Evolutionary conservation across 306 rosid species (phyloP).

Genomic region (Quercus rubra): DNA sequence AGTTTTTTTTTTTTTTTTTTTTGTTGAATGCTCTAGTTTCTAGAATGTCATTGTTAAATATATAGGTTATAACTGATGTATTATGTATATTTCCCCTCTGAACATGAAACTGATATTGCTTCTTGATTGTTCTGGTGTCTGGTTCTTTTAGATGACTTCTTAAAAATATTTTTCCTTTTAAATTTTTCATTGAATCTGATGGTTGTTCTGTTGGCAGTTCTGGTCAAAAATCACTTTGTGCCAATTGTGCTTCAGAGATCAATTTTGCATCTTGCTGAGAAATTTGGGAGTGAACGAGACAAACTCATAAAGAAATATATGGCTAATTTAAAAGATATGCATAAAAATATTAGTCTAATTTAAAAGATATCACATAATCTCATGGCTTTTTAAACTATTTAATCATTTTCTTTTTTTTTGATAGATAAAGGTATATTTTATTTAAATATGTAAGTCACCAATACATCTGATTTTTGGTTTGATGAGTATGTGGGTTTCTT

Average conservation of each 20-base stretch:
- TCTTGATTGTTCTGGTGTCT: neutral
- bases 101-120: neutral
- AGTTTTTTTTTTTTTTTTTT: neutral
- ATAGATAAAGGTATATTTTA: too few relatives aligned
- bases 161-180: neutral
- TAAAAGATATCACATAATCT: neutral
- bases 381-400: neutral
- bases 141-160: neutral
- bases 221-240: constrained; percentile 67
- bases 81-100: neutral
- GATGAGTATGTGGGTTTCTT: too few relatives aligned
- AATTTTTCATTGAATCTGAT: constrained; percentile 27
- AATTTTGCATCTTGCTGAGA: constrained; percentile 60
- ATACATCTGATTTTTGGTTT: too few relatives aligned
- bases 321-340: constrained; percentile 42
- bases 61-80: neutral
- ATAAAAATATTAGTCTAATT: neutral
- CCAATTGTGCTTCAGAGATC: constrained; percentile 70
- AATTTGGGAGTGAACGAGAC: constrained; percentile 62
- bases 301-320: constrained; percentile 74
- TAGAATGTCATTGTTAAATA: constrained; percentile 5
- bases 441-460: too few relatives aligned
- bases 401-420: too few relatives aligned
- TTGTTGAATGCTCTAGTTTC: constrained; percentile 1
- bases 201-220: constrained; percentile 42